These are phyloP conservation scores for Pyracantha coccinea DNA, from an alignment of 331 rosid species.

Conservation along the genomic window DNA sequence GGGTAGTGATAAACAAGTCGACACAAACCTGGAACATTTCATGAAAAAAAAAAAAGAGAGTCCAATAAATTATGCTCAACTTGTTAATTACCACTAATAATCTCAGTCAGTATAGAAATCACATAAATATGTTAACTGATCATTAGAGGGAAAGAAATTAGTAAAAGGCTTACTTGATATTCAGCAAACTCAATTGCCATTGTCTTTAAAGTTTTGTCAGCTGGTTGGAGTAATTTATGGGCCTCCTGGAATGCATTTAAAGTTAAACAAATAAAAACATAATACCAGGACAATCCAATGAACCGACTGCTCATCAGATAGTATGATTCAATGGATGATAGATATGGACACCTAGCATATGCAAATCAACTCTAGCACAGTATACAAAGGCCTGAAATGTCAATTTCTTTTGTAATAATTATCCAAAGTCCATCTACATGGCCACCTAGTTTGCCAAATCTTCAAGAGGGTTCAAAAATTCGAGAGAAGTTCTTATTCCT, in stretches of 20 bases:
- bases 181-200: constrained; percentile 92
- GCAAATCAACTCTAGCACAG: background rate
- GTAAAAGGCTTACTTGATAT: constrained; percentile 53
- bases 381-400: background rate
- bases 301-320: background rate
- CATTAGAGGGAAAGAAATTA: constrained; percentile 10
- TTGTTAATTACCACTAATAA: background rate
- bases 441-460: background rate
- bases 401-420: background rate
- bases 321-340: background rate
- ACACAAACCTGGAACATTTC: constrained; percentile 74
- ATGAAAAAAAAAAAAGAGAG: constrained; percentile 13
- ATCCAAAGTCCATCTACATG: background rate
- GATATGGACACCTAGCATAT: background rate
- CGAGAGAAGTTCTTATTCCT: background rate
- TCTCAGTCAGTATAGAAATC: background rate
- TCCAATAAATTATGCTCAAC: constrained; percentile 2
- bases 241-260: constrained; percentile 63
- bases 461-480: background rate
- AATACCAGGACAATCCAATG: background rate
- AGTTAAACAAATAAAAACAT: background rate
- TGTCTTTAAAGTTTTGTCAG: constrained; percentile 76
- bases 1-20: constrained; percentile 85
- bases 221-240: constrained; percentile 91
- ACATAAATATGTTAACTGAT: constrained; percentile 1